These are phyloP conservation scores for Syncephalis plumigaleata DNA, from an alignment of 371 early-diverging fungal species.

Conservation along the genomic window DNA sequence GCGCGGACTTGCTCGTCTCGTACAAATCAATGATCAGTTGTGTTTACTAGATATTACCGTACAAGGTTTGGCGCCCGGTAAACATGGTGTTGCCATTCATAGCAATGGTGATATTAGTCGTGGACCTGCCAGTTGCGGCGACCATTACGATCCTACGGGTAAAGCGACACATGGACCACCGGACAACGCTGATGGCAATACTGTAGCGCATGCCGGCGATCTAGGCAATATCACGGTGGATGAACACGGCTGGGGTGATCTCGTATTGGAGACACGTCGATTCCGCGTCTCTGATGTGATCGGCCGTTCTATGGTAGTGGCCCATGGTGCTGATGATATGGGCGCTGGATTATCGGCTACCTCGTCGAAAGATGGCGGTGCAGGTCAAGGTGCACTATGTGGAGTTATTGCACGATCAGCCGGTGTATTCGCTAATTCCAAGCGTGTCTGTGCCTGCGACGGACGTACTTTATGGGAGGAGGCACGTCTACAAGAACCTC, in stretches of 20 bases:
- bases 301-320: slow-evolving; percentile 66
- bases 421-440: slow-evolving; percentile 77
- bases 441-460: slow-evolving; percentile 71
- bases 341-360: slow-evolving; percentile 13
- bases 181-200: slow-evolving; percentile 23
- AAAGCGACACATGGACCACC: slow-evolving; percentile 31
- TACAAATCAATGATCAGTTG: slow-evolving; percentile 43
- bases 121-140: slow-evolving; percentile 35
- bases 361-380: slow-evolving; percentile 27
- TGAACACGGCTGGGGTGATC: slow-evolving; percentile 54
- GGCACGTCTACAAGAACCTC: too few species aligned
- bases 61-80: slow-evolving; percentile 43
- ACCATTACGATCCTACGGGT: slow-evolving; percentile 34
- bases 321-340: slow-evolving; percentile 27
- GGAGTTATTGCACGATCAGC: slow-evolving; percentile 81
- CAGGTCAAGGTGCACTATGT: slow-evolving; percentile 46
- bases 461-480: slow-evolving; percentile 84
- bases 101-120: slow-evolving; percentile 59
- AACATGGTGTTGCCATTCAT: slow-evolving; percentile 53
- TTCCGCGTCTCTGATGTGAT: slow-evolving; percentile 75
- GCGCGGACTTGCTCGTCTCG: slow-evolving; percentile 64
- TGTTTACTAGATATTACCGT: slow-evolving; percentile 66
- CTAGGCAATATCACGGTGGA: slow-evolving; percentile 48
- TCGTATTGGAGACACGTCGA: slow-evolving; percentile 46
- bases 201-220: slow-evolving; percentile 47